Conservation (phyloP, 176 grass and related monocot species). For the Chloris gayana region DNA sequence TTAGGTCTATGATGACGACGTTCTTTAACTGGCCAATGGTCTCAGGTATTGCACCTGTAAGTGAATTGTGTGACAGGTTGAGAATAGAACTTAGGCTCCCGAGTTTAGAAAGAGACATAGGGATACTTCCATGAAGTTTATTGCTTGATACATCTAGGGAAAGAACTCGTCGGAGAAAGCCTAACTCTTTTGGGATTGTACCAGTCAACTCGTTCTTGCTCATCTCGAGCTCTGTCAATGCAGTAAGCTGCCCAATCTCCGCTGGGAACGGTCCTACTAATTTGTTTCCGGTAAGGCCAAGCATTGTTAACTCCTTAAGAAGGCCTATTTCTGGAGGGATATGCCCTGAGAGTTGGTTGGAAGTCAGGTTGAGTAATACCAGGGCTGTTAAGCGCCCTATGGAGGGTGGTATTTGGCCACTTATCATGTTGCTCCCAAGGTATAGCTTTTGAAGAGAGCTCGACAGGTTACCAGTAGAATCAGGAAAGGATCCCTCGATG, state of each 20-base stretch:
- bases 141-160: slow-evolving; percentile 48
- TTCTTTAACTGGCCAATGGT: slow-evolving; percentile 36
- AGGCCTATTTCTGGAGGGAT: slow-evolving; percentile 49
- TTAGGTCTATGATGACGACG: slow-evolving; percentile 37
- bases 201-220: slow-evolving; percentile 38
- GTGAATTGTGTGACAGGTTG: slow-evolving; percentile 51
- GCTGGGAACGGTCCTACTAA: slow-evolving; percentile 41
- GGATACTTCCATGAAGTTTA: slow-evolving; percentile 37
- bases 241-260: slow-evolving; percentile 22
- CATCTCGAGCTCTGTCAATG: slow-evolving; percentile 37
- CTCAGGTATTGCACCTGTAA: slow-evolving; percentile 33
- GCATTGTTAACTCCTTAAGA: slow-evolving; percentile 35
- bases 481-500: slow-evolving; percentile 40
- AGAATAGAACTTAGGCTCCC: slow-evolving; percentile 44
- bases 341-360: slow-evolving; percentile 41
- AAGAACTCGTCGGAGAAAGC: slow-evolving; percentile 27
- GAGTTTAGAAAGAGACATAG: slow-evolving; percentile 31
- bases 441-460: slow-evolving; percentile 38
- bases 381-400: slow-evolving; percentile 40
- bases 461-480: slow-evolving; percentile 45
- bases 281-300: slow-evolving; percentile 38
- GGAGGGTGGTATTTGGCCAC: slow-evolving; percentile 45
- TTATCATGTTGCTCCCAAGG: slow-evolving; percentile 44
- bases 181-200: slow-evolving; percentile 37
- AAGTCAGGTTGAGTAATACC: slow-evolving; percentile 43